These are phyloP conservation scores for Clonostachys chloroleuca DNA, from an alignment of 2,329 filamentous ascomycete species.

Conservation along the genomic window DNA sequence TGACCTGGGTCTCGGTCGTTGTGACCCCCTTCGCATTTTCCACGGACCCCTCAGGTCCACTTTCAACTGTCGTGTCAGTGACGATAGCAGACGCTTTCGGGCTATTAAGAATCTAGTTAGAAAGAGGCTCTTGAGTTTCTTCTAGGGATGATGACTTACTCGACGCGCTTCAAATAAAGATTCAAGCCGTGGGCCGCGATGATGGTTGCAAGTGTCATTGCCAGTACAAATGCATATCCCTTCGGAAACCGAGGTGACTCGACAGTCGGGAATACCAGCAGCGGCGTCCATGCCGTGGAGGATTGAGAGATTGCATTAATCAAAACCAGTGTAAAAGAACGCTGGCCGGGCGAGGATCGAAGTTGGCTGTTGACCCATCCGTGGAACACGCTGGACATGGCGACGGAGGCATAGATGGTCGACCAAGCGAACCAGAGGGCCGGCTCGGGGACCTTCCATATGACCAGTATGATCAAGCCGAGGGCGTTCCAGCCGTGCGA, in stretches of 20 bases:
- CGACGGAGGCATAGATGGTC: constrained; percentile 41
- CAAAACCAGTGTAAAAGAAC: constrained; percentile 43
- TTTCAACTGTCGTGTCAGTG: no score
- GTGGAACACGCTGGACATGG: constrained; percentile 50
- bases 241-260: constrained; percentile 36
- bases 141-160: constrained; percentile 7
- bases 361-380: constrained; percentile 51
- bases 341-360: constrained; percentile 35
- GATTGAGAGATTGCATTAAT: constrained; percentile 50
- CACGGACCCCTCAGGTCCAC: no score
- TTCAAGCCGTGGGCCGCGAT: constrained; percentile 14
- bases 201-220: constrained; percentile 22
- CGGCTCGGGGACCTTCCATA: constrained; percentile 50
- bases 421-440: constrained; percentile 23
- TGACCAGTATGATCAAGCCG: constrained; percentile 45
- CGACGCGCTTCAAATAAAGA: constrained; percentile 10
- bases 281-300: constrained; percentile 50
- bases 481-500: constrained; percentile 45
- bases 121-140: no score
- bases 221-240: constrained; percentile 30
- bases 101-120: no score
- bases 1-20: no score
- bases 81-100: no score
- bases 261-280: constrained; percentile 43
- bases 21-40: no score